Percentiles rank a stretch among this genome's conserved stretches.
Evolutionary conservation across 345 rosid species (phyloP).

Genomic region (Geranium brycei): DNA sequence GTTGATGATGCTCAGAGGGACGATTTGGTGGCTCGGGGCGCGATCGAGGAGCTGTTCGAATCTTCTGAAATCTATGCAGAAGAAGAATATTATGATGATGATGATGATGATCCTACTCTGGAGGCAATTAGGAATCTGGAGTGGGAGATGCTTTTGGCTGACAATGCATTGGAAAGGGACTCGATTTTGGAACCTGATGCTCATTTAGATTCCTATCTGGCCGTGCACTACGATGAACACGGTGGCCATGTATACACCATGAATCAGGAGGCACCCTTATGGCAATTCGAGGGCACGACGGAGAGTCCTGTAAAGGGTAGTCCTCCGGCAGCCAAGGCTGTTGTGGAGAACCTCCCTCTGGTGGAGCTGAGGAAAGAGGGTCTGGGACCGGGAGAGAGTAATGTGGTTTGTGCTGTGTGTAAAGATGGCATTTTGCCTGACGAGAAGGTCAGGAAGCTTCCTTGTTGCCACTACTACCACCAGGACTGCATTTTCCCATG

Average conservation of each 20-base stretch:
- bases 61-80: constrained; percentile 15
- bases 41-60: constrained; percentile 14
- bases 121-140: constrained; percentile 13
- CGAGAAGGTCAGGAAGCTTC: constrained; percentile 31
- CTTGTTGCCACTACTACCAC: constrained; percentile 40
- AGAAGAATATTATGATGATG: constrained; percentile 6
- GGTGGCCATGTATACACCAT: constrained; percentile 3
- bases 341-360: constrained; percentile 29
- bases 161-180: constrained; percentile 23
- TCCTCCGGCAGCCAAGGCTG: constrained; percentile 31
- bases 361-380: constrained; percentile 25
- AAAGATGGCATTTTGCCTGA: constrained; percentile 30
- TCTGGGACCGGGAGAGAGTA: constrained; percentile 9
- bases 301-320: constrained; percentile 26
- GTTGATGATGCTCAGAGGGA: constrained; percentile 14
- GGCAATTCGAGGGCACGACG: constrained; percentile 20
- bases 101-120: constrained; percentile 3
- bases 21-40: background rate
- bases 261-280: constrained; percentile 15
- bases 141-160: constrained; percentile 36
- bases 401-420: constrained; percentile 36
- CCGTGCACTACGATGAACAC: constrained; percentile 14
- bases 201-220: constrained; percentile 16
- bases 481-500: constrained; percentile 41
- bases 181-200: constrained; percentile 16